A percentile compares a stretch with the other conserved stretches of the same genome.
Evolutionary conservation across 2,329 filamentous ascomycete species (phyloP).

Genomic region (Akanthomyces muscarius): DNA sequence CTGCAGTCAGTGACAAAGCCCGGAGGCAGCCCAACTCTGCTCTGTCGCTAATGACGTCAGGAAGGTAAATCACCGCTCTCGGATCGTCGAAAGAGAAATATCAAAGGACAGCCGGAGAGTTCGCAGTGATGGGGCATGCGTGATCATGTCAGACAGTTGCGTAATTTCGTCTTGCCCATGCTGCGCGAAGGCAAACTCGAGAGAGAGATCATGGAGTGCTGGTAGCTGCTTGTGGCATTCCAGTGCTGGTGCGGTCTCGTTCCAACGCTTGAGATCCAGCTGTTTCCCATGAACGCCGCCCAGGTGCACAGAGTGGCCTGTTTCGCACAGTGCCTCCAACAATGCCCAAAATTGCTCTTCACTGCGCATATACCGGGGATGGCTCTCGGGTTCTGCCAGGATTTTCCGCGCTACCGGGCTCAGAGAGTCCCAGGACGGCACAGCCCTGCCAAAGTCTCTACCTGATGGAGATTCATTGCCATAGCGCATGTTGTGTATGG

Average conservation of each 20-base stretch:
- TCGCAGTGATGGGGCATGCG: not conserved
- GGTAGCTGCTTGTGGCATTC: not conserved
- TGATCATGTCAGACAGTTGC: not conserved
- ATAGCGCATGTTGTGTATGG: too few species aligned
- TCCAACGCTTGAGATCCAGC: not conserved
- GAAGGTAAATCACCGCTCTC: not conserved
- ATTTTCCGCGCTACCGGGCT: too few species aligned
- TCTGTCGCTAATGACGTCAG: not conserved
- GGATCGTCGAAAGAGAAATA: not conserved
- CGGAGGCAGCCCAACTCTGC: not conserved
- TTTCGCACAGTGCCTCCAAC: not conserved
- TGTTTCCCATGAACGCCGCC: not conserved
- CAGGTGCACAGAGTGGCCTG: not conserved
- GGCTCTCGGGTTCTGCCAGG: not conserved
- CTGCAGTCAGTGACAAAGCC: not conserved
- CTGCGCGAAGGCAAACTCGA: not conserved
- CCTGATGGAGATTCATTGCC: too few species aligned
- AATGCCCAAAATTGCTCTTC: not conserved
- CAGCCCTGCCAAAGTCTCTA: too few species aligned
- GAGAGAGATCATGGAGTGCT: not conserved
- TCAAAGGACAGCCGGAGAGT: not conserved
- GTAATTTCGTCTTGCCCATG: not conserved
- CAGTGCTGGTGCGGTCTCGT: not conserved
- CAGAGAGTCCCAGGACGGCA: too few species aligned
- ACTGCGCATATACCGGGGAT: not conserved